phyloP scores from a whole-genome alignment of 2,329 filamentous ascomycete genomes.

The Penicillium sp. region DNA sequence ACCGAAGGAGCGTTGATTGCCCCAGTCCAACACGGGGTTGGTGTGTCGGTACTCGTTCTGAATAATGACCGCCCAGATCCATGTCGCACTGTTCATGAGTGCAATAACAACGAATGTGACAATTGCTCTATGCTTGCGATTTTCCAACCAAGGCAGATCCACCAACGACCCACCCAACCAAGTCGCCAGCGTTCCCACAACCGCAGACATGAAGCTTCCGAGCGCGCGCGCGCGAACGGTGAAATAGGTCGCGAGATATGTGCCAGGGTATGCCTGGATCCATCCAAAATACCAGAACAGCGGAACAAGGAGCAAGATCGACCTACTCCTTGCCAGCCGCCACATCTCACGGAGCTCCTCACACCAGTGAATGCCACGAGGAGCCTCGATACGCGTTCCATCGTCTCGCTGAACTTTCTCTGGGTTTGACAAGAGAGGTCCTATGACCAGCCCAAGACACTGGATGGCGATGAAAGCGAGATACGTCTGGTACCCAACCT shows the following conservation, averaged over 20 bases:
- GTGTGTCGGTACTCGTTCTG: constrained; percentile 50
- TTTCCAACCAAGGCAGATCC: constrained; percentile 42
- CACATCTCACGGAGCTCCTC: constrained; percentile 41
- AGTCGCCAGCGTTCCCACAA: constrained; percentile 42
- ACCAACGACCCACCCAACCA: constrained; percentile 41
- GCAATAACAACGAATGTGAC: constrained; percentile 45
- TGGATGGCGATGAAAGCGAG: constrained; percentile 51
- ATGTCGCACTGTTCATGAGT: constrained; percentile 45
- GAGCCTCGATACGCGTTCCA: constrained; percentile 38
- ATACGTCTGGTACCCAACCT: constrained; percentile 39
- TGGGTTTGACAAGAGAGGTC: constrained; percentile 47
- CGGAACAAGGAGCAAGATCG: constrained; percentile 40
- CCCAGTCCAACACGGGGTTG: constrained; percentile 48
- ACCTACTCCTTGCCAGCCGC: constrained; percentile 32
- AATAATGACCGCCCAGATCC: constrained; percentile 51
- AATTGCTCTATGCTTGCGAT: constrained; percentile 43
- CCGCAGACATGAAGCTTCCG: constrained; percentile 39
- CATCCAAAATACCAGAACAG: constrained; percentile 37
- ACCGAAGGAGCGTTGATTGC: constrained; percentile 40
- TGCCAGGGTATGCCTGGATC: constrained; percentile 45
- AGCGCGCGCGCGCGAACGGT: constrained; percentile 45
- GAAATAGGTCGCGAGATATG: constrained; percentile 46
- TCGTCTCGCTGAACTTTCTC: constrained; percentile 48
- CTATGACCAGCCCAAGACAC: constrained; percentile 47
- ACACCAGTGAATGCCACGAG: constrained; percentile 23